Base-by-base conservation (phyloP, 768 basidiomycete genomes). In the Mrakia gelida region DNA sequence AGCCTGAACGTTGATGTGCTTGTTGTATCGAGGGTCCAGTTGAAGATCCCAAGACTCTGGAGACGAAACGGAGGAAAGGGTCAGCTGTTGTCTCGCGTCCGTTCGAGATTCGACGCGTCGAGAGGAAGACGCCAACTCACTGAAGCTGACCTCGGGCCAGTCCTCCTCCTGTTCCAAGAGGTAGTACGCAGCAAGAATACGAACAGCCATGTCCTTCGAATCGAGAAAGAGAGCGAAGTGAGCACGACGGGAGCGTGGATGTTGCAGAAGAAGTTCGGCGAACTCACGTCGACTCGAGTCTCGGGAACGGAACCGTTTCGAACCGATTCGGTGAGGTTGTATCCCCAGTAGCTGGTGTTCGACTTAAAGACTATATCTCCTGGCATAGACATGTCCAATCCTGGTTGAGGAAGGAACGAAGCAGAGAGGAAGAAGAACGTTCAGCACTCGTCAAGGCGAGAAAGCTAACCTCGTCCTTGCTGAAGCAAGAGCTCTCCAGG, bases 151-250 rank as follows among this genome's bases (percentile, higher is more conserved):
- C 0, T 93, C 92, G 84, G 87, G 94, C 16, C 85, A 83, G 87
- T 80, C 3, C 21, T 85, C 83, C 68, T 83, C 81, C 77, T 86
- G 85, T 11, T 81, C 84, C 18, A 82, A 41, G 28, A 84, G 78
- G 78, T 80, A 85, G 80, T 81, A 87, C 0, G 80, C 81, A 21
- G 91, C 90, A 16, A 92, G 82, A 78, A 92, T 90, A 30, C 92
- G 89, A 5, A 88, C 88, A 0, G 91, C 91, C 87, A 92, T 88
- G 82, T 93, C 89, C 75, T 75, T 81, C 61, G 84, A 32, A 23
- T 84, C 76, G 4, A 15, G 91, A 87, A 73, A 94, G 91, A 3
- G 89, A 90, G 61, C n/a, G 89, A 82, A 94, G 91, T 65, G 87
- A 84, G n/a, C n/a, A n/a, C n/a, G 23, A 95, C 92, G 71, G 87